Conservation (phyloP, 1,284 basidiomycete genomes). For the Rhodotorula sp. region DNA sequence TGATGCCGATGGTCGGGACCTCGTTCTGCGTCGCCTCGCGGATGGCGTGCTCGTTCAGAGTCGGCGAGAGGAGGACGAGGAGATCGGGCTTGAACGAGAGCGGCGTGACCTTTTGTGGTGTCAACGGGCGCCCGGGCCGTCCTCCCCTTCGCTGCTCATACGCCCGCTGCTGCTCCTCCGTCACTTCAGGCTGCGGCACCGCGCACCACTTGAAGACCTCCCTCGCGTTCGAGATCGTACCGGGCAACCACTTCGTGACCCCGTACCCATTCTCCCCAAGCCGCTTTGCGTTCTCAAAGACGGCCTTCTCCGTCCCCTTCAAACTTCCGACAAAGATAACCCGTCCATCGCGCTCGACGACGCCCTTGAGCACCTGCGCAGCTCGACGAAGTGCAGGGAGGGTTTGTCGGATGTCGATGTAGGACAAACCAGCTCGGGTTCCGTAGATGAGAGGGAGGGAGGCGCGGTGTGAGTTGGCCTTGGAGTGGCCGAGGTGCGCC, state of each 20-base stretch:
- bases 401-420: slow-evolving; percentile 95
- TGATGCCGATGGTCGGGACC: slow-evolving; percentile 59
- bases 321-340: slow-evolving; percentile 76
- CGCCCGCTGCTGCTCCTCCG: neutral
- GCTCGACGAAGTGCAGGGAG: slow-evolving; percentile 87
- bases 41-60: slow-evolving; percentile 46
- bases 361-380: slow-evolving; percentile 76
- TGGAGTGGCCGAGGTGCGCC: slow-evolving; percentile 88
- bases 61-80: slow-evolving; percentile 43
- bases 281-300: slow-evolving; percentile 75
- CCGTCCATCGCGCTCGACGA: slow-evolving; percentile 77
- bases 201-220: slow-evolving; percentile 50
- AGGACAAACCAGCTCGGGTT: slow-evolving; percentile 78
- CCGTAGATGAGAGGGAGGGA: slow-evolving; percentile 95
- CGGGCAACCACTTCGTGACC: slow-evolving; percentile 87
- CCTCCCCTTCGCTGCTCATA: neutral
- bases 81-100: slow-evolving; percentile 41
- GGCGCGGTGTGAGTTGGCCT: slow-evolving; percentile 76
- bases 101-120: slow-evolving; percentile 17
- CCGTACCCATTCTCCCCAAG: slow-evolving; percentile 73
- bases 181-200: slow-evolving; percentile 5
- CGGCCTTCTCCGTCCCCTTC: slow-evolving; percentile 51
- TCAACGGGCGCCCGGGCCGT: neutral
- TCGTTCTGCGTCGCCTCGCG: slow-evolving; percentile 50
- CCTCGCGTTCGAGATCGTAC: slow-evolving; percentile 85